A percentile compares a stretch with the other conserved stretches of the same genome.
Conservation (phyloP, 306 rosid genomes). For the Cicer chorassanicum region DNA sequence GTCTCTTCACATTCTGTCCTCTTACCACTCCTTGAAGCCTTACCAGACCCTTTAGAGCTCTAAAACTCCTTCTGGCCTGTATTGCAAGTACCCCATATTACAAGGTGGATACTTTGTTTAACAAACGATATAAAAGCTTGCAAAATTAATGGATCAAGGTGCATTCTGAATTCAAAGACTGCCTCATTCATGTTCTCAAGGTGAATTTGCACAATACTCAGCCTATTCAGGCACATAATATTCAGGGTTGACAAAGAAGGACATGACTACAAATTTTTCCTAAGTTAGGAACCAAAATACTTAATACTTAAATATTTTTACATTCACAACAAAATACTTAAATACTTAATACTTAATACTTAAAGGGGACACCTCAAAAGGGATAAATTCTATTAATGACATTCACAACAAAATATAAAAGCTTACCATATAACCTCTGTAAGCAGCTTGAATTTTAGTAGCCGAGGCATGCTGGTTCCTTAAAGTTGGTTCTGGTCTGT, state of each 20-base stretch:
- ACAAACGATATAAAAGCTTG: slow-evolving; percentile 14
- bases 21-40: slow-evolving; percentile 98
- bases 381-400: neutral
- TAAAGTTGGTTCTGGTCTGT: slow-evolving; percentile 83
- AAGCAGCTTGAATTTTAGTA: slow-evolving; percentile 84
- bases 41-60: slow-evolving; percentile 94
- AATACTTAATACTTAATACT: neutral
- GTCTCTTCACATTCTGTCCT: slow-evolving; percentile 98
- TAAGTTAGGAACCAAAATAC: neutral
- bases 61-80: slow-evolving; percentile 92
- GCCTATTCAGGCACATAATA: slow-evolving; percentile 33
- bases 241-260: slow-evolving; percentile 20
- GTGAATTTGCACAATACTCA: neutral
- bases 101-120: slow-evolving; percentile 17
- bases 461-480: slow-evolving; percentile 84
- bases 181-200: too few relatives aligned
- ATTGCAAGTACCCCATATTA: slow-evolving; percentile 40
- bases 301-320: neutral
- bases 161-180: neutral
- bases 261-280: neutral
- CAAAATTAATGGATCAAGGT: slow-evolving; percentile 2
- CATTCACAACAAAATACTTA: too few relatives aligned
- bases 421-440: slow-evolving; percentile 87
- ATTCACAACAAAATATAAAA: slow-evolving; percentile 34
- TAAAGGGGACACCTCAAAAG: slow-evolving; percentile 8